Base-by-base conservation (phyloP, 768 basidiomycete genomes). In the Sporobolomyces roseus region DNA sequence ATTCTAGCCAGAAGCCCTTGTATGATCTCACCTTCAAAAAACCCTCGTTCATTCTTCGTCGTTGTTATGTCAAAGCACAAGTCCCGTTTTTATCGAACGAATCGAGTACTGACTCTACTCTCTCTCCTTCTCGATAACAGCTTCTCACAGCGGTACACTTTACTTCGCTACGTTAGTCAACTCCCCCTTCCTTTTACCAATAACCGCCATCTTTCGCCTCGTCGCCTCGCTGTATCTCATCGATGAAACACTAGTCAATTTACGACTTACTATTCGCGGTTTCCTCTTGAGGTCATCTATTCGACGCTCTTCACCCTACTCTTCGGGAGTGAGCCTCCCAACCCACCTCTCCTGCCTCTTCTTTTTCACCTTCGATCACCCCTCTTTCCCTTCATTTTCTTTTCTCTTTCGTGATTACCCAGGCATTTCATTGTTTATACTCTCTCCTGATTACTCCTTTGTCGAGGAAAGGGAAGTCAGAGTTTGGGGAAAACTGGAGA, bases 1-100 rank as follows among this genome's bases (percentile, higher is more conserved):
- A 58, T 60, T 54, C 58, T 69, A 49, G 68, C 68, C 68, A 69
- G 68, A 64, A 69, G 63, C 68, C 68, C 68, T 69, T 48, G 68
- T 53, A 63, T 69, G 68, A 69, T 69, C 68, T 63, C 62, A 33
- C 49, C 25, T 21, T 25, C 33, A 25, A n/a, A 12, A 46, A n/a
- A 35, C 38, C 50, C 49, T 50, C 21, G 1, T 46, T 13, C 30
- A 27, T 50, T 25, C 9, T 36, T 27, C 49, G 9, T 27, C n/a
- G 12, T 46, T 13, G 45, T 46, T 13, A 7, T 9, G 38, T 9
- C 38, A 9, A 41, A 9, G 38, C 10, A 41, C 38, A 41, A 41
- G 17, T n/a, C n/a, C 16, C 46, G 12, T 29, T 32, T 49, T 32
- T 43, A 33, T 56, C 55, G 25, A 21, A 6, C 55, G 12, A 16